Evolutionary conservation across 495 filamentous ascomycete genomes (phyloP).

Genomic region (Aspergillus saccharolyticus): DNA sequence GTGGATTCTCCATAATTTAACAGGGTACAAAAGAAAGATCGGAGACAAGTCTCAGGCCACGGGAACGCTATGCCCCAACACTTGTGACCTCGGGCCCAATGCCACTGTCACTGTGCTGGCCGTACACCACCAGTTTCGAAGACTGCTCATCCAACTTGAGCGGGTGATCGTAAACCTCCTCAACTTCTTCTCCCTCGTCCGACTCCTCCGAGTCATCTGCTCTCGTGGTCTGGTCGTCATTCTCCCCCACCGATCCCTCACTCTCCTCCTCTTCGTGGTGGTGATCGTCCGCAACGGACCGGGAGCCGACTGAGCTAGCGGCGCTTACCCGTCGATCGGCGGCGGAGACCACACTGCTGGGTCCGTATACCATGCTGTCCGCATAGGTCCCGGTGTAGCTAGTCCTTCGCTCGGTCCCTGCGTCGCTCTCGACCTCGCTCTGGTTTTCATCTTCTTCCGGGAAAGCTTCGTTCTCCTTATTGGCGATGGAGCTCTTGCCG

Average conservation of each 20-base stretch:
- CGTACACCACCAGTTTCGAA: conserved; percentile 35
- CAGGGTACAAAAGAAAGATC: background rate
- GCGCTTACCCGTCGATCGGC: conserved; percentile 47
- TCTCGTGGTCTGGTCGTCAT: conserved; percentile 17
- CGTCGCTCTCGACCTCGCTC: conserved; percentile 43
- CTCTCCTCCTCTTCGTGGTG: conserved; percentile 16
- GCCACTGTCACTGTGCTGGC: conserved; percentile 40
- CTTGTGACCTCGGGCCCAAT: conserved; percentile 41
- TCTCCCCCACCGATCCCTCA: conserved; percentile 10
- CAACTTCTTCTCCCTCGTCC: background rate
- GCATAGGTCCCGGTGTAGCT: conserved; percentile 48
- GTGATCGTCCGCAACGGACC: conserved; percentile 11
- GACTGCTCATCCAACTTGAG: conserved; percentile 25
- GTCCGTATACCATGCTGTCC: conserved; percentile 45
- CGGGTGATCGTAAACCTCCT: conserved; percentile 13
- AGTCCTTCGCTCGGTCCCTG: conserved; percentile 48
- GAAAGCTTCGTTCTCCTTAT: conserved; percentile 61
- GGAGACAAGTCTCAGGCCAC: conserved; percentile 9
- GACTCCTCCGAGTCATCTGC: conserved; percentile 13
- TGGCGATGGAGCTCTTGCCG: conserved; percentile 42
- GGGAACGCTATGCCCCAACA: conserved; percentile 16
- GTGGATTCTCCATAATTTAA: background rate
- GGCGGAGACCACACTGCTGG: conserved; percentile 45
- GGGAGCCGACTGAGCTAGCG: conserved; percentile 35
- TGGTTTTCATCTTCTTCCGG: conserved; percentile 49